phyloP scores from a whole-genome alignment of 2,329 filamentous ascomycete genomes.

The Penicillium nordicum region DNA sequence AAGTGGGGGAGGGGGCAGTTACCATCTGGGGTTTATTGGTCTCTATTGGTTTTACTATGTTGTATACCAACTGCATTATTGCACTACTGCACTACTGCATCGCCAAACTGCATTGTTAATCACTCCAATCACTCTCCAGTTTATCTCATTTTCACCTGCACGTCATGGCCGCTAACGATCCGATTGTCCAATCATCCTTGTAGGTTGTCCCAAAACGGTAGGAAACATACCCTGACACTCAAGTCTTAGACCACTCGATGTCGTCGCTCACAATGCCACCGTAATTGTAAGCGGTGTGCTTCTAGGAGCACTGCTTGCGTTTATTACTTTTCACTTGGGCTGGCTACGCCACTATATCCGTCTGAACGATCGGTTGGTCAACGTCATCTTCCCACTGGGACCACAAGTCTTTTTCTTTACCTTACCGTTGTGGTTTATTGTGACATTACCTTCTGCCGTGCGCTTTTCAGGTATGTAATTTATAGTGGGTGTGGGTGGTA shows the following conservation, averaged over 20 bases:
- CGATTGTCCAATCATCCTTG: not conserved
- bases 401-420: not conserved
- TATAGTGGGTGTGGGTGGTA: not conserved
- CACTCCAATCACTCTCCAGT: not conserved
- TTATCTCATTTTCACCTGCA: not conserved
- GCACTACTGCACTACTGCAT: not conserved
- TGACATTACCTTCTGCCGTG: not conserved
- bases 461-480: not conserved
- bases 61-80: not conserved
- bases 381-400: not conserved
- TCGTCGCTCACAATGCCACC: slow-evolving; percentile 1
- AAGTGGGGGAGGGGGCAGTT: not conserved
- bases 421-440: not conserved
- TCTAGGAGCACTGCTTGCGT: not conserved
- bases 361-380: not conserved
- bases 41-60: no score
- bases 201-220: not conserved
- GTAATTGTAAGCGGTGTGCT: slow-evolving; percentile 9
- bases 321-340: not conserved
- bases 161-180: slow-evolving; percentile 6
- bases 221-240: not conserved
- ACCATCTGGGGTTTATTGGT: not conserved
- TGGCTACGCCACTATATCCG: not conserved
- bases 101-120: not conserved
- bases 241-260: not conserved